phyloP scores from a whole-genome alignment of 352 stramenopile species.

The Pythium insidiosum region DNA sequence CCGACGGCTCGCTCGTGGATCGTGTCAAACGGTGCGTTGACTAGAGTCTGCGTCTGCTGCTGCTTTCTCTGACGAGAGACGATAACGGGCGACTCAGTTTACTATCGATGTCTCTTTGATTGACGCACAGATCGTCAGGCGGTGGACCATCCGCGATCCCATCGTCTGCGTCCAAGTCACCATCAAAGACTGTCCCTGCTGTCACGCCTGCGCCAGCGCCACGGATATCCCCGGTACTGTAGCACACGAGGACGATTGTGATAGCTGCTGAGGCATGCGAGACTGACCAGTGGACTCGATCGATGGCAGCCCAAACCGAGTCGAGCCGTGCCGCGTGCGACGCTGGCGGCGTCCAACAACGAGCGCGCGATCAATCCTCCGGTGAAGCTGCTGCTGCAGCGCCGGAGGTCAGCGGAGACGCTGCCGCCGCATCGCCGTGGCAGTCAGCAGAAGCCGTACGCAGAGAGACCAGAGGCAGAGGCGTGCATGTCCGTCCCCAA shows the following conservation, averaged over 20 bases:
- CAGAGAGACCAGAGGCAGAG: not conserved
- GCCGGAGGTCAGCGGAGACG: conserved; percentile 21
- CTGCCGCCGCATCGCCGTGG: not conserved
- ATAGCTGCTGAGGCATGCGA: too few species aligned
- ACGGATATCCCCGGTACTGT: conserved; percentile 3
- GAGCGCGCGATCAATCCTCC: conserved; percentile 41
- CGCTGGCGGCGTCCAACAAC: conserved; percentile 4
- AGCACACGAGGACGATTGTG: too few species aligned
- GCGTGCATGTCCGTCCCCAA: too few species aligned
- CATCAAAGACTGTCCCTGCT: not conserved
- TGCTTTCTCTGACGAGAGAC: not conserved
- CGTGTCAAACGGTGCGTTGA: conserved; percentile 13
- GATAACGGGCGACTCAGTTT: too few species aligned
- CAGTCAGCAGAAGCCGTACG: not conserved
- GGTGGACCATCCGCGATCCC: not conserved
- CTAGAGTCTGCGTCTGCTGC: conserved; percentile 6
- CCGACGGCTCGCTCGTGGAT: not conserved
- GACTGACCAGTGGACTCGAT: too few species aligned
- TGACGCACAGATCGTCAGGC: too few species aligned
- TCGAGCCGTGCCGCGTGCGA: too few species aligned
- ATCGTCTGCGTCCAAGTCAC: not conserved
- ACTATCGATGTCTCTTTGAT: too few species aligned
- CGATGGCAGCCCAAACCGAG: too few species aligned
- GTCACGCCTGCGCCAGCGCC: not conserved
- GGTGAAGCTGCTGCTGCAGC: conserved; percentile 52